Evolutionary conservation across 371 early-diverging fungal genomes (phyloP).

Genomic region (Capillidium heterosporum): DNA sequence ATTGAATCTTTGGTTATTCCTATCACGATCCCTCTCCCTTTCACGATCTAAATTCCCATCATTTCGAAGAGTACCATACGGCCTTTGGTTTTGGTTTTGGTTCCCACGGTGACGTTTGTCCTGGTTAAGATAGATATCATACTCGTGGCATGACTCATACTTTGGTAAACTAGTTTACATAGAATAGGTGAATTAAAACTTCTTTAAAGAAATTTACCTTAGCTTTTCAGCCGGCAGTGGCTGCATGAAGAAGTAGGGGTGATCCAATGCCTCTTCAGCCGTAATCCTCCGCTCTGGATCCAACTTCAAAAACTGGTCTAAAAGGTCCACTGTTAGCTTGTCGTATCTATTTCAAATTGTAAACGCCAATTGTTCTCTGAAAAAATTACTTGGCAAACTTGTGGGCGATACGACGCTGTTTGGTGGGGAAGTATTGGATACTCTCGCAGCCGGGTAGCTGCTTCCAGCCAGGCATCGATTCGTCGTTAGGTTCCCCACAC

Average conservation of each 20-base stretch:
- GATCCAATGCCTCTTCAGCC: conserved; percentile 54
- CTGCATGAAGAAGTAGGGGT: conserved; percentile 40
- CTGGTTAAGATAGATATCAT: conserved; percentile 9
- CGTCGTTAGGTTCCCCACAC: conserved; percentile 23
- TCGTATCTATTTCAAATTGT: no score
- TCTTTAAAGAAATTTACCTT: conserved; percentile 14
- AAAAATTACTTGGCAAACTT: neutral
- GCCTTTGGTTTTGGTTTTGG: no score
- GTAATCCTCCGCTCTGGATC: conserved; percentile 57
- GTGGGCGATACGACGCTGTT: neutral
- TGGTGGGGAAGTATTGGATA: neutral
- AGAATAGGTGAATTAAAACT: neutral
- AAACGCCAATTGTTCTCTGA: no score
- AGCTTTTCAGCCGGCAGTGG: conserved; percentile 37
- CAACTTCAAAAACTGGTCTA: conserved; percentile 50
- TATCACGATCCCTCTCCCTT: no score
- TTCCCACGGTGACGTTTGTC: no score
- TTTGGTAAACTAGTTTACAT: conserved; percentile 36
- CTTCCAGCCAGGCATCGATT: conserved; percentile 48
- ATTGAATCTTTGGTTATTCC: no score
- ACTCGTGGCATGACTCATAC: conserved; percentile 42
- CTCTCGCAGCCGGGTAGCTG: conserved; percentile 37
- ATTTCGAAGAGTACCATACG: no score
- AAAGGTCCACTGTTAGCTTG: conserved; percentile 40
- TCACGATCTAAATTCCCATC: no score